A percentile compares a stretch with the other conserved stretches of the same genome.
phyloP scores from a whole-genome alignment of 805 yeast genomes.

The Saccharomyces eubayanus region DNA sequence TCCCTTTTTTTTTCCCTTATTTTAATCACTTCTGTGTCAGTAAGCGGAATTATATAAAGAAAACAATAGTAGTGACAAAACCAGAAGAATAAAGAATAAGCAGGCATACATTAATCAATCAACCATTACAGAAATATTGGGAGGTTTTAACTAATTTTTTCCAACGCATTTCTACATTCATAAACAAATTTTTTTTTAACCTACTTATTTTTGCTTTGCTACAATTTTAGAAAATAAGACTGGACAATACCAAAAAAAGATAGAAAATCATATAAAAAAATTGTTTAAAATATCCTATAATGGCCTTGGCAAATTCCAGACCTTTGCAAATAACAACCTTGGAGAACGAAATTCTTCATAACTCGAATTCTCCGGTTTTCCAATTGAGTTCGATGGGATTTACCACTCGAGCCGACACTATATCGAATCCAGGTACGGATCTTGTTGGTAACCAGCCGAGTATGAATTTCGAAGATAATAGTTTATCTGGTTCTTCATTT shows the following conservation, averaged over 20 bases:
- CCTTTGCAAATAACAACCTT: constrained; percentile 45
- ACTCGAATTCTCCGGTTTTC: constrained; percentile 29
- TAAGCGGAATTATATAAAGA: not conserved
- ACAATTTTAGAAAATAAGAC: not conserved
- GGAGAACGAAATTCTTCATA: constrained; percentile 29
- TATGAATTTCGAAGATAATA: not conserved
- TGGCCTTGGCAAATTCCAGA: constrained; percentile 65
- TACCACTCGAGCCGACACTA: constrained; percentile 5
- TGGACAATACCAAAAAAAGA: not conserved
- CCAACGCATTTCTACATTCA: constrained; percentile 5
- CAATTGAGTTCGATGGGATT: constrained; percentile 24
- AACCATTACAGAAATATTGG: not conserved
- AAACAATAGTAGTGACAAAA: not conserved
- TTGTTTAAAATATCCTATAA: constrained; percentile 14
- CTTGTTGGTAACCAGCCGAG: constrained; percentile 6
- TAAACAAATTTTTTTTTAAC: not conserved
- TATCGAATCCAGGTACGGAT: constrained; percentile 10
- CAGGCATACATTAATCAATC: not conserved
- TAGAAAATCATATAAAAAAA: not conserved
- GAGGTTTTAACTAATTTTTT: constrained; percentile 16
- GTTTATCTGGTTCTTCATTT: not conserved
- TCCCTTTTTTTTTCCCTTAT: not conserved
- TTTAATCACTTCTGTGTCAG: not conserved
- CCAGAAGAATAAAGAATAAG: not conserved
- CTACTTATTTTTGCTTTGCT: not conserved